Evolutionary conservation across 352 stramenopile species (phyloP).

Genomic region (Pythium angustatum): DNA sequence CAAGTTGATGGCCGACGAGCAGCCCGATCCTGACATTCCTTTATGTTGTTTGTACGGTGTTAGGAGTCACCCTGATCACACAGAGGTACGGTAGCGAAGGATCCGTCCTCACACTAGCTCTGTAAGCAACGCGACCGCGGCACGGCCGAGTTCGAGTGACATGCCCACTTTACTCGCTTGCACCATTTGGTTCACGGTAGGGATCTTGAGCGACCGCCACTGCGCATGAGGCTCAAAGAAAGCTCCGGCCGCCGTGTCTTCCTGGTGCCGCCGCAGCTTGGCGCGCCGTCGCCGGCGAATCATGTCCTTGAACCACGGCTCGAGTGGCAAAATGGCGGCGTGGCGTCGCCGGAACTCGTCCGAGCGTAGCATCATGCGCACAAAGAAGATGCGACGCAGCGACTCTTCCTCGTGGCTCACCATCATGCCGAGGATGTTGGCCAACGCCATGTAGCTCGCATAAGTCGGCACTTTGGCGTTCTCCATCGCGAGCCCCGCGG

Average conservation of each 20-base stretch:
- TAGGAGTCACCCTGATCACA: conserved; percentile 11
- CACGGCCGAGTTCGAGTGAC: conserved; percentile 24
- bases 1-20: no score
- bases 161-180: conserved; percentile 32
- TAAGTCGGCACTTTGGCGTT: conserved; percentile 32
- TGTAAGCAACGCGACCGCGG: conserved; percentile 29
- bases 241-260: not conserved
- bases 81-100: not conserved
- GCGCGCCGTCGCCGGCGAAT: conserved; percentile 25
- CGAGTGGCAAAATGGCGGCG: conserved; percentile 34
- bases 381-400: conserved; percentile 49
- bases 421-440: conserved; percentile 46
- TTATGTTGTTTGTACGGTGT: no score
- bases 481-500: conserved; percentile 9
- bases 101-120: conserved; percentile 18
- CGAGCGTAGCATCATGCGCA: conserved; percentile 40
- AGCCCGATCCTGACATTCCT: no score
- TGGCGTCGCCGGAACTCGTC: conserved; percentile 38
- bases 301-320: conserved; percentile 28
- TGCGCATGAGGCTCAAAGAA: not conserved
- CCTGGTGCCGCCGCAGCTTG: not conserved
- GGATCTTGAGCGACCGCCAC: conserved; percentile 19
- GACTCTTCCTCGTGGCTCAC: conserved; percentile 52
- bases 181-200: conserved; percentile 36
- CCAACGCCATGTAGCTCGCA: conserved; percentile 32